phyloP scores from a whole-genome alignment of 257 asterid genomes.

The Nicotiana attenuata region DNA sequence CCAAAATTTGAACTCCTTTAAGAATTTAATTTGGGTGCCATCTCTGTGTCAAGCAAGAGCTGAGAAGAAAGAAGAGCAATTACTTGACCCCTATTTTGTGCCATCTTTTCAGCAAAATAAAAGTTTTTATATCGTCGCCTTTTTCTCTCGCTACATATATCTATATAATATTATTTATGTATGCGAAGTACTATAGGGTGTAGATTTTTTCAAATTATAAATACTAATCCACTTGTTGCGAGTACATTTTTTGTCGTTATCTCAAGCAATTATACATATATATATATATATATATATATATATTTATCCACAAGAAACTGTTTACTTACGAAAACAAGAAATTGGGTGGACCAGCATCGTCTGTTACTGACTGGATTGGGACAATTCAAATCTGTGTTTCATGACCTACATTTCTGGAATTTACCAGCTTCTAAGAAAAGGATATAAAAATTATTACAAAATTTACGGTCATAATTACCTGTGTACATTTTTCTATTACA shows the following conservation, averaged over 20 bases:
- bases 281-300: too few species aligned
- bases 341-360: slow-evolving; percentile 1
- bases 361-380: not conserved
- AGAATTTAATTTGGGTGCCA: not conserved
- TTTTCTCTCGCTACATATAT: not conserved
- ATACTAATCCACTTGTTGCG: not conserved
- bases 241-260: not conserved
- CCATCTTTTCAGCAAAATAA: not conserved
- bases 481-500: too few species aligned
- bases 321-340: not conserved
- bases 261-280: not conserved
- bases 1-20: not conserved
- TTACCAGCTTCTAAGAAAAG: not conserved
- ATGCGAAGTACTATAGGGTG: not conserved
- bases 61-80: not conserved
- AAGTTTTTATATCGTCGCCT: not conserved
- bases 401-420: not conserved
- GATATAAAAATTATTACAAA: too few species aligned
- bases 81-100: not conserved
- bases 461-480: too few species aligned
- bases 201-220: not conserved
- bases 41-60: not conserved
- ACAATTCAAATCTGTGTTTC: not conserved
- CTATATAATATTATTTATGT: not conserved
- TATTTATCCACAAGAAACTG: not conserved